Evolutionary conservation across 192 early-diverging fungal genomes (phyloP), one percentile per base, ranked within the genome.

Genomic region (Rhizophagus clarus): DNA sequence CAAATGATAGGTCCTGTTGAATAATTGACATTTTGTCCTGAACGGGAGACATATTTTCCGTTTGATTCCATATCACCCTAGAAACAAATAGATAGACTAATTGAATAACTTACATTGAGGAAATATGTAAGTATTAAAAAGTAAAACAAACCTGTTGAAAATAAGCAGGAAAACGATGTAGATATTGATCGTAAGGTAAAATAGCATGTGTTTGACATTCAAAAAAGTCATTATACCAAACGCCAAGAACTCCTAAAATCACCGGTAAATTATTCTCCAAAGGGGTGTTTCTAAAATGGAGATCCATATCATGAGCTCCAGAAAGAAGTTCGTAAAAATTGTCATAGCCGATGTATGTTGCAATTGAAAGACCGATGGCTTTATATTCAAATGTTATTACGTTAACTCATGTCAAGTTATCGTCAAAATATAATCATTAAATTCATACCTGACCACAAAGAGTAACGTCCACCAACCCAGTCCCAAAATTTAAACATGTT

Each of bases 401-500:
- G 42, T 45, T 12, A 45, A 45, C 11, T 45, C 2, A 45, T 11
- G 11, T 12, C 42, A 45, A 45, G 42, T 45, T 45, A 45, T 11
- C 15, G 20, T 40, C n/a, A 5, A 40, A 8, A 70, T 37, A 40
- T 5, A 42, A 17, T 40, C 17, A 45, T 45, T 45, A 12, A 45
- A 40, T 45, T 22, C 68, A 70, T n/a, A 70, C 68, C 68, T 32
- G 98, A 99, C 98, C 98, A 99, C 42, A 98, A 93, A 49, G 96
- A 98, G 89, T 99, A 99, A 74, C 98, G 94, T 51, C 98, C 98
- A 83, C 98, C 98, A 72, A 99, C 95, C 96, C 97, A 98, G 87
- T 98, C 97, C 96, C 96, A 97, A 90, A 99, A 99, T 86, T 96
- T 93, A 91, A 99, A 99, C 98, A 99, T 99, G 90, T 99, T 99